Base-by-base conservation (phyloP, 2,329 filamentous ascomycete species). In the Celoporthe dispersa region DNA sequence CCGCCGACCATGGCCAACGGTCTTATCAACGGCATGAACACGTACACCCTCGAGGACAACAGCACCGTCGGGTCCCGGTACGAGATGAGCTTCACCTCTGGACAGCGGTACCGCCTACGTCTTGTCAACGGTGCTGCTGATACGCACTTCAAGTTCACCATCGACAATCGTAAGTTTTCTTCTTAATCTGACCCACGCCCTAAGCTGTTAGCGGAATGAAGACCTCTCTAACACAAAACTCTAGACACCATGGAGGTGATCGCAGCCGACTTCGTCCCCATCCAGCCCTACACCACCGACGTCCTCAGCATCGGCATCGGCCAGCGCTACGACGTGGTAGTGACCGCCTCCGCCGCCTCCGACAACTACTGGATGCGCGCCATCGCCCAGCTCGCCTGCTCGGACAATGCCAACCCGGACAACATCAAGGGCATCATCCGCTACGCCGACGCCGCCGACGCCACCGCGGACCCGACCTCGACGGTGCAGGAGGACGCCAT, bases 11-110 rank as follows among this genome's bases (percentile, higher is more conserved):
- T 78, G 31, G 80, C 88, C 73, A 89, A 51, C 35, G 68, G 64
- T 9, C 60, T 72, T 22, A 65, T 70, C 28, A 71, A 73, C 55
- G 72, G 72, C 14, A 65, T 57, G 11, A 70, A 72, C 60, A 51
- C 22, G 6, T 88, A 85, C 76, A 85, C 84, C 74, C 87, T 86
- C 71, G 79, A 87, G 75, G 87, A 85, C 78, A 57, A 63, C 44
- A 41, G 35, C 35, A 35, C 35, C 7, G 61, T 63, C 14, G 67
- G 61, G 22, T 48, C 60, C 11, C 79, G 77, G 60, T 79, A 74
- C 67, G 74, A 78, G 62, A 73, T 76, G 3, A 64, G 57, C 16
- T 77, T 79, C 68, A 76, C 77, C 28, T 41, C 62, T 4, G 68
- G 68, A 3, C 25, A 59, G 44, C 19, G 62, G 11, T 65, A 69